Evolutionary conservation across 176 grass and related monocot species (phyloP).

Genomic region (Carex kokanica): DNA sequence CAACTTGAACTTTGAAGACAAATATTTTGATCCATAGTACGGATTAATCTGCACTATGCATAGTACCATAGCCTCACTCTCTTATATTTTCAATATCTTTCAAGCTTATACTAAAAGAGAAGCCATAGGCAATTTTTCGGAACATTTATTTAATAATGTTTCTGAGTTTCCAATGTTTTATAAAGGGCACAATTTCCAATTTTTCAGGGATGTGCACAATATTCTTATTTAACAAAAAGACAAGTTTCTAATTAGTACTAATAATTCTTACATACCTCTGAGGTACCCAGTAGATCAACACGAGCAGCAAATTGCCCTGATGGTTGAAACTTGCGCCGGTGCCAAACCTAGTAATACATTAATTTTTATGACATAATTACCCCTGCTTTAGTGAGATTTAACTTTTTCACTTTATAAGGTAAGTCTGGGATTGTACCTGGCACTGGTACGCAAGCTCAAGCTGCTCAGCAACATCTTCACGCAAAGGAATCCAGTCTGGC

Average conservation of each 20-base stretch:
- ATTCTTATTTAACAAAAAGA: conserved; percentile 10
- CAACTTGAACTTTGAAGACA: no score
- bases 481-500: conserved; percentile 89
- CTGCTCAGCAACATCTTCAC: conserved; percentile 92
- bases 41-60: no score
- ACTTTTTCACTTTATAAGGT: neutral
- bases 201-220: neutral
- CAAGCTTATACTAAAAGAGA: neutral
- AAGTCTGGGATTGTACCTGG: conserved; percentile 36
- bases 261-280: conserved; percentile 42
- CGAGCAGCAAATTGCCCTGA: conserved; percentile 92
- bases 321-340: conserved; percentile 85
- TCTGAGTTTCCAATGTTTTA: neutral
- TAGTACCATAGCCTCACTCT: no score
- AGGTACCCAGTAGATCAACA: conserved; percentile 74
- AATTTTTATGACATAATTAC: neutral
- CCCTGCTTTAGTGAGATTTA: neutral
- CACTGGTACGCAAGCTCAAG: conserved; percentile 77
- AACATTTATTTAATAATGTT: neutral
- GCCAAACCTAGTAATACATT: conserved; percentile 60
- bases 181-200: neutral
- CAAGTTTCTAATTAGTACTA: conserved; percentile 1
- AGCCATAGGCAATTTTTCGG: neutral
- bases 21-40: no score
- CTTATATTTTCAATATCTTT: neutral